These are phyloP conservation scores for Blastosporella zonata DNA, from an alignment of 1,284 basidiomycete species.

Conservation along the genomic window DNA sequence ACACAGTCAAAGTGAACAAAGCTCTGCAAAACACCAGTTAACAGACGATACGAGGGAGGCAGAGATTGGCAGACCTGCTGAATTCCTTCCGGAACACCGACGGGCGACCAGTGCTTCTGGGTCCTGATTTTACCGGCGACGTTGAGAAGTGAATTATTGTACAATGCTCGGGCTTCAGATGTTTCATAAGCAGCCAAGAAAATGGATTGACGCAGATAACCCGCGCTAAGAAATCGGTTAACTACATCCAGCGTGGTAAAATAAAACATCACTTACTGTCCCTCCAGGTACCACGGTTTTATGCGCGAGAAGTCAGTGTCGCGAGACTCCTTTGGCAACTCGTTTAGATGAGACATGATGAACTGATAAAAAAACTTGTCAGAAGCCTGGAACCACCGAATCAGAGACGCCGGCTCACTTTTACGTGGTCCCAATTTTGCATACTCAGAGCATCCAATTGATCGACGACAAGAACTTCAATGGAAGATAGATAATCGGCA, in stretches of 20 bases:
- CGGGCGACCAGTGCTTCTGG: conserved; percentile 65
- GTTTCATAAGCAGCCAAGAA: conserved; percentile 89
- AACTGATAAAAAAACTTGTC: conserved; percentile 67
- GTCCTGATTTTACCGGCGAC: conserved; percentile 80
- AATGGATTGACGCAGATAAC: conserved; percentile 86
- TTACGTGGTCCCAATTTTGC: conserved; percentile 99
- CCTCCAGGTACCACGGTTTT: conserved; percentile 97
- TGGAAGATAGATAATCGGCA: conserved; percentile 89
- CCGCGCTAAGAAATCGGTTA: conserved; percentile 47
- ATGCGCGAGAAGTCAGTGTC: conserved; percentile 96
- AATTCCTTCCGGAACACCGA: conserved; percentile 77
- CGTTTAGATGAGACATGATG: conserved; percentile 81
- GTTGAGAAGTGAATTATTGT: conserved; percentile 74
- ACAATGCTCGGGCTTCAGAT: conserved; percentile 83
- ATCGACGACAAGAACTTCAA: conserved; percentile 92
- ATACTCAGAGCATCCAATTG: conserved; percentile 92
- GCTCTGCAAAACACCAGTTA: conserved; percentile 42
- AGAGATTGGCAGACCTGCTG: conserved; percentile 55
- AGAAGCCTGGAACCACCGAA: conserved; percentile 2
- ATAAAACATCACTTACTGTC: conserved; percentile 55
- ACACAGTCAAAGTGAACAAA: conserved; percentile 75
- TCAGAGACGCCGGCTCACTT: conserved; percentile 46
- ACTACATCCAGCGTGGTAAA: not conserved
- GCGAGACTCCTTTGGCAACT: conserved; percentile 88
- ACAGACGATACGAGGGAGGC: not conserved